phyloP scores from a whole-genome alignment of 1,139 yeast species.

The Hemisphaericaspora subhashii region DNA sequence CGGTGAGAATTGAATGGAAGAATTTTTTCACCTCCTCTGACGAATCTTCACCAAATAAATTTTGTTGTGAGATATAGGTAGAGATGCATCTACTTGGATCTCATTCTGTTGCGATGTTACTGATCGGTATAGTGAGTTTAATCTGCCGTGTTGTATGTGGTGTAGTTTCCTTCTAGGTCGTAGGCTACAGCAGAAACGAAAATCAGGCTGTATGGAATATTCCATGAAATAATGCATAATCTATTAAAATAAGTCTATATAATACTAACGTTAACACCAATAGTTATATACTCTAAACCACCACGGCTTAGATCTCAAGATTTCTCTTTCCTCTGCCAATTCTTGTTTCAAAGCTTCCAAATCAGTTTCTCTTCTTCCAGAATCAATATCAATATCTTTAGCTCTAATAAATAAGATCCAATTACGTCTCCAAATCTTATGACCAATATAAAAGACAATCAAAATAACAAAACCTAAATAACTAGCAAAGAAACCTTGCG shows the following conservation, averaged over 20 bases:
- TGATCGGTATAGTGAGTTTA: too few species aligned
- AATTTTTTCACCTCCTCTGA: too few species aligned
- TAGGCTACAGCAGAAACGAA: too few species aligned
- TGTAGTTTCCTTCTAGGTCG: too few species aligned
- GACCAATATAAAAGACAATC: slow-evolving; percentile 37
- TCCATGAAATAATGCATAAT: too few species aligned
- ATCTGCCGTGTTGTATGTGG: too few species aligned
- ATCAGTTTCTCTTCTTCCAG: slow-evolving; percentile 45
- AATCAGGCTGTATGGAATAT: too few species aligned
- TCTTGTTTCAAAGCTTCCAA: slow-evolving; percentile 43
- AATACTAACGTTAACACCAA: slow-evolving; percentile 16
- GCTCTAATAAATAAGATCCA: slow-evolving; percentile 37
- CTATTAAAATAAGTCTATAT: not conserved
- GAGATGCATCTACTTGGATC: too few species aligned
- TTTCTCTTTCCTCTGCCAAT: slow-evolving; percentile 38
- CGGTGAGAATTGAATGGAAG: too few species aligned
- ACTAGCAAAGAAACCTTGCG: slow-evolving; percentile 33
- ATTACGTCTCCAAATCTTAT: slow-evolving; percentile 42
- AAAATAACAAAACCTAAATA: slow-evolving; percentile 42
- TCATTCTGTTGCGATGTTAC: too few species aligned
- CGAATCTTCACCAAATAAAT: too few species aligned
- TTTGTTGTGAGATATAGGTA: too few species aligned
- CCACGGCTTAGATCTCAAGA: slow-evolving; percentile 34
- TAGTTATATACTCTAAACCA: slow-evolving; percentile 31
- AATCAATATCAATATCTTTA: slow-evolving; percentile 39